A percentile compares a stretch with the other conserved stretches of the same genome.
These are phyloP conservation scores for Daldinia eschscholtzii DNA, from an alignment of 2,329 filamentous ascomycete genomes.

Conservation along the genomic window DNA sequence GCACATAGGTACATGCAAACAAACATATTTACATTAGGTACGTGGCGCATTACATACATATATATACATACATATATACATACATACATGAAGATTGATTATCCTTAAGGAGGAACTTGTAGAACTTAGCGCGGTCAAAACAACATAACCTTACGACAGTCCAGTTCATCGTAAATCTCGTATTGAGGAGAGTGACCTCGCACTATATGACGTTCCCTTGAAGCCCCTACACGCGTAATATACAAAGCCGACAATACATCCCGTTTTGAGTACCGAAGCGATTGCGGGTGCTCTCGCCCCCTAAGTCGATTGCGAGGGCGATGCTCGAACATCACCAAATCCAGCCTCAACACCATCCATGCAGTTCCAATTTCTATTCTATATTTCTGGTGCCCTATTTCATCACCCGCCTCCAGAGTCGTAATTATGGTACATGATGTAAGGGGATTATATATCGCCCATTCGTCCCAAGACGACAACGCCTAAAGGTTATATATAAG, in stretches of 20 bases:
- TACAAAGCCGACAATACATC: slow-evolving; percentile 41
- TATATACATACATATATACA: slow-evolving; percentile 14
- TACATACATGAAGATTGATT: background rate
- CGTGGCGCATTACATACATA: slow-evolving; percentile 14
- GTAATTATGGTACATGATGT: slow-evolving; percentile 51
- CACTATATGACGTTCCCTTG: slow-evolving; percentile 35
- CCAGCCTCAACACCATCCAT: slow-evolving; percentile 47
- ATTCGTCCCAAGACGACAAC: slow-evolving; percentile 28
- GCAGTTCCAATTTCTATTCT: slow-evolving; percentile 46
- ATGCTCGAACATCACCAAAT: slow-evolving; percentile 40
- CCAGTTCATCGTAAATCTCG: slow-evolving; percentile 29
- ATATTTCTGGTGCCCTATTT: slow-evolving; percentile 36
- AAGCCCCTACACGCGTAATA: slow-evolving; percentile 43
- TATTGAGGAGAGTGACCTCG: slow-evolving; percentile 51
- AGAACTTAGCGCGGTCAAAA: background rate
- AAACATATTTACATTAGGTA: slow-evolving; percentile 8
- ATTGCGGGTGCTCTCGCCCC: slow-evolving; percentile 29
- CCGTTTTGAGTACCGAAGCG: slow-evolving; percentile 21
- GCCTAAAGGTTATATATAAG: background rate
- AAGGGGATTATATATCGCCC: slow-evolving; percentile 48
- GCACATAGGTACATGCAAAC: background rate
- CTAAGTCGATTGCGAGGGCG: slow-evolving; percentile 27
- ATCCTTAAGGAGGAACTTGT: background rate
- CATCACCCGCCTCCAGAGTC: slow-evolving; percentile 27
- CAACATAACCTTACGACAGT: background rate